Percentiles rank a stretch among this genome's conserved stretches.
Conservation (phyloP, 345 rosid species). For the Eucalyptus rudis region DNA sequence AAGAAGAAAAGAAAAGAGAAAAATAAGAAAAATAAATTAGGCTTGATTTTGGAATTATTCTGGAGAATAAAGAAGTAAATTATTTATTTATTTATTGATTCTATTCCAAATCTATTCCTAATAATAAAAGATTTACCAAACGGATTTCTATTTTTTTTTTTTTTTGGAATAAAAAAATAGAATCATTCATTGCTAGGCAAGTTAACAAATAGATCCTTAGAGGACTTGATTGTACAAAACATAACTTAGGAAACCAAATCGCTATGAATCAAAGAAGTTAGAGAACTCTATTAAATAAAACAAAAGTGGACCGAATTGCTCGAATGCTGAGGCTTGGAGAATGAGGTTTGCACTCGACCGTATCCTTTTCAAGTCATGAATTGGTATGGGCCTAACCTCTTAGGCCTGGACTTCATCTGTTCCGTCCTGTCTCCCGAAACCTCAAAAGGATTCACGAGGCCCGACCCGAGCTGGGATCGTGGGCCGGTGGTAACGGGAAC, state of each 20-base stretch:
- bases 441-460: background rate
- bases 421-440: background rate
- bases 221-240: background rate
- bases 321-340: background rate
- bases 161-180: too few relatives aligned
- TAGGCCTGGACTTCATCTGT: background rate
- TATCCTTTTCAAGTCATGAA: background rate
- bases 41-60: accelerated
- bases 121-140: too few relatives aligned
- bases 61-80: accelerated
- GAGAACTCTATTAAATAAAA: background rate
- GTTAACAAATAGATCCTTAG: too few relatives aligned
- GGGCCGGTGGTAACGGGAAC: background rate
- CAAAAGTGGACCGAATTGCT: background rate
- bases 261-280: background rate
- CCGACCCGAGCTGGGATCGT: background rate
- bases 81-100: too few relatives aligned
- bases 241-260: background rate
- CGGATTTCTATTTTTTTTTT: too few relatives aligned
- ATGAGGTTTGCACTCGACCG: background rate
- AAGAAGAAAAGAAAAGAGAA: too few relatives aligned
- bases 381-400: background rate
- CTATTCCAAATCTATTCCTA: too few relatives aligned
- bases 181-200: too few relatives aligned
- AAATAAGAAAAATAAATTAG: too few relatives aligned